Percentiles rank a stretch among this genome's conserved stretches.
phyloP scores from a whole-genome alignment of 2,329 filamentous ascomycete genomes.

The Fusarium torulosum region DNA sequence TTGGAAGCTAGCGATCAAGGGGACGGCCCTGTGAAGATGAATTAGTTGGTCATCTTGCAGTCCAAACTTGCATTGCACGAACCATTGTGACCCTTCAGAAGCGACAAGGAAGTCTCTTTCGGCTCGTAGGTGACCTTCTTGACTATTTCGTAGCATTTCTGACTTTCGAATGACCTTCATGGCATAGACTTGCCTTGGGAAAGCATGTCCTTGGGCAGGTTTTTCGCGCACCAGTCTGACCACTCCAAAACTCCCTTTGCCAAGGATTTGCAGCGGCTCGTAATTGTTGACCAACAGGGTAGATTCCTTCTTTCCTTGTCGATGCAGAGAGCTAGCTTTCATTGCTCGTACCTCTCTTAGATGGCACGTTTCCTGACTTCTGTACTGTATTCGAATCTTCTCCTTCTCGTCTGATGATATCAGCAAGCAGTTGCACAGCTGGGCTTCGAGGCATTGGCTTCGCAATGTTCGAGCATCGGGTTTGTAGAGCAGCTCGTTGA shows the following conservation, averaged over 20 bases:
- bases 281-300: constrained; percentile 62
- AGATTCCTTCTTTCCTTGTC: constrained; percentile 10
- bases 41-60: neutral
- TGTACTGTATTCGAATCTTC: constrained; percentile 69
- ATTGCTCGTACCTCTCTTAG: constrained; percentile 79
- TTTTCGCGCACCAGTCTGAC: constrained; percentile 86
- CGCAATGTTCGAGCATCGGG: constrained; percentile 52
- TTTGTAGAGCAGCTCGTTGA: constrained; percentile 74
- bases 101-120: constrained; percentile 93
- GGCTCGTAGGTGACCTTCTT: constrained; percentile 91
- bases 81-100: constrained; percentile 88
- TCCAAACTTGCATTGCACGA: constrained; percentile 38
- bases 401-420: constrained; percentile 68
- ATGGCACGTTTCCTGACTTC: constrained; percentile 76
- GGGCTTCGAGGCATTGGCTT: constrained; percentile 55
- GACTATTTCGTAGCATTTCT: constrained; percentile 88
- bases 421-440: constrained; percentile 67
- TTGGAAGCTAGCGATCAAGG: constrained; percentile 89
- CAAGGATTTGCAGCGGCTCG: constrained; percentile 83
- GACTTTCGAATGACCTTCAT: constrained; percentile 99
- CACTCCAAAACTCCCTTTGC: constrained; percentile 94
- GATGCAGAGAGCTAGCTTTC: constrained; percentile 67
- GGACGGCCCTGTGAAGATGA: constrained; percentile 76
- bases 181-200: constrained; percentile 75
- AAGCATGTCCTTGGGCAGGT: constrained; percentile 46